Evolutionary conservation across 768 basidiomycete genomes (phyloP).

Genomic region (Suillus plorans): DNA sequence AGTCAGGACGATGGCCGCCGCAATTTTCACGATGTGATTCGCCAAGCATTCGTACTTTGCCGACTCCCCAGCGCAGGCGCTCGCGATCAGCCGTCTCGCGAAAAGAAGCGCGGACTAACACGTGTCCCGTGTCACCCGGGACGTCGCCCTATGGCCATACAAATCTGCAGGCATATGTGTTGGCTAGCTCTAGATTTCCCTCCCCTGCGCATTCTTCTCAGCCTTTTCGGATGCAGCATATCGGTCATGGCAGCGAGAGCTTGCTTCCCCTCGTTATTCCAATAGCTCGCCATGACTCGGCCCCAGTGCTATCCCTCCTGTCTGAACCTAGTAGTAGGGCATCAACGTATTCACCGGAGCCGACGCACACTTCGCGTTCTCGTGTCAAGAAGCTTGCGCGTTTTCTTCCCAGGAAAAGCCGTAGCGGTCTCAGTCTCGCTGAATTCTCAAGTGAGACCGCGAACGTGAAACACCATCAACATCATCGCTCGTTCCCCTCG

Average conservation of each 20-base stretch:
- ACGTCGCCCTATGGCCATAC: slow-evolving; percentile 34
- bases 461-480: slow-evolving; percentile 24
- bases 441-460: slow-evolving; percentile 28
- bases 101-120: slow-evolving; percentile 24
- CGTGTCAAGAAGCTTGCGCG: slow-evolving; percentile 26
- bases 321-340: slow-evolving; percentile 10
- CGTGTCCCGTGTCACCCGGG: slow-evolving; percentile 22
- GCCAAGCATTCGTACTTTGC: slow-evolving; percentile 12
- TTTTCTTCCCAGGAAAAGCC: slow-evolving; percentile 31
- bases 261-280: slow-evolving; percentile 18
- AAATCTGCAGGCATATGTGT: slow-evolving; percentile 25
- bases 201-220: slow-evolving; percentile 30
- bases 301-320: slow-evolving; percentile 24
- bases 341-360: slow-evolving; percentile 26
- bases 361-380: background rate
- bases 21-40: slow-evolving; percentile 10
- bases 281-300: background rate
- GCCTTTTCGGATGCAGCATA: slow-evolving; percentile 24
- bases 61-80: slow-evolving; percentile 31
- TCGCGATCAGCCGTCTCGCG: slow-evolving; percentile 34
- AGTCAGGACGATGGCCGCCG: slow-evolving; percentile 14
- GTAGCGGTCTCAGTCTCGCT: slow-evolving; percentile 27
- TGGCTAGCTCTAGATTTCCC: slow-evolving; percentile 24
- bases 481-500: slow-evolving; percentile 25
- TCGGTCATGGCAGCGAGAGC: slow-evolving; percentile 27